Conservation (phyloP, 768 basidiomycete genomes). For the Daedalea quercina region DNA sequence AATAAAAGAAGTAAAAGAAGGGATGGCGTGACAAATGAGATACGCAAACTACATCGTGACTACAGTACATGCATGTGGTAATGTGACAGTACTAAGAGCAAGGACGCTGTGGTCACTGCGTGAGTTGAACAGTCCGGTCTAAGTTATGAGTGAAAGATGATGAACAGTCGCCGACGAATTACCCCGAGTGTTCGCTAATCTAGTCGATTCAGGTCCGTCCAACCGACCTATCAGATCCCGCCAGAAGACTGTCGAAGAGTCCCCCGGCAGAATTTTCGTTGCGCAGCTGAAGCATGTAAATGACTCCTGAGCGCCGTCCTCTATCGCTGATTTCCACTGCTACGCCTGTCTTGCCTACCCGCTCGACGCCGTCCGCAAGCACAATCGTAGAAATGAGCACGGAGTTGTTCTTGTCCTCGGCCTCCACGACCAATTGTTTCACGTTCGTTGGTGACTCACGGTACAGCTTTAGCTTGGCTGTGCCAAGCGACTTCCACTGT, state of each 20-base stretch:
- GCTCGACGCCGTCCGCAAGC: conserved; percentile 91
- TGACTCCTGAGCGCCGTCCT: conserved; percentile 85
- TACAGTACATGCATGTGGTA: background rate
- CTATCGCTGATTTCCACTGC: conserved; percentile 92
- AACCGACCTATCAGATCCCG: conserved; percentile 73
- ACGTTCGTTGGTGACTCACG: conserved; percentile 78
- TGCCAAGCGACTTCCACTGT: conserved; percentile 96
- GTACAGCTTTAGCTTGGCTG: conserved; percentile 84
- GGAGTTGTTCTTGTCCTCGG: conserved; percentile 67
- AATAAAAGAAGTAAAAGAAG: background rate
- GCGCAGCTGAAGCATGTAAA: conserved; percentile 96
- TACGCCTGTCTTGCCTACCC: conserved; percentile 97
- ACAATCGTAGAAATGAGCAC: conserved; percentile 94
- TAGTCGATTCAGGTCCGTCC: background rate
- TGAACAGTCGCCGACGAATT: no score
- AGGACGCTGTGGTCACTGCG: no score
- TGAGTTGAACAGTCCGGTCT: no score
- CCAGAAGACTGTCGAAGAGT: conserved; percentile 80
- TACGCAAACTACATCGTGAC: conserved; percentile 7
- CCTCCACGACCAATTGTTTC: conserved; percentile 95
- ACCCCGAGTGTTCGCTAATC: background rate
- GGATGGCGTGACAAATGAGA: background rate
- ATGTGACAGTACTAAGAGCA: no score
- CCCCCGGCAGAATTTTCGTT: conserved; percentile 83
- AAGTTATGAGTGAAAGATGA: no score